Evolutionary conservation across 306 rosid species (phyloP).

Genomic region (Rosa multiflora): DNA sequence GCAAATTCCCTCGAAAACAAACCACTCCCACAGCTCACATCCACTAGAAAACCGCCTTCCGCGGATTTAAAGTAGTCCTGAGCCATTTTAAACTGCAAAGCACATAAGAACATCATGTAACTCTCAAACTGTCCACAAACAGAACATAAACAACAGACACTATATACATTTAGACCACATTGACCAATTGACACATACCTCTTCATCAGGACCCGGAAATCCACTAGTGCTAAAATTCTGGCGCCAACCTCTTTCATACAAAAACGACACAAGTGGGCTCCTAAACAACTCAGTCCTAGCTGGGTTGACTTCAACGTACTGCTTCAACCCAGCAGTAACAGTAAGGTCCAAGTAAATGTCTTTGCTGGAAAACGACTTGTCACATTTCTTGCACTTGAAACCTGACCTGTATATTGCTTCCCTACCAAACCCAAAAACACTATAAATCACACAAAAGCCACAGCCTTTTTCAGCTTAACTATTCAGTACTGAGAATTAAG

Average conservation of each 20-base stretch:
- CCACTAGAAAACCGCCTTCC: constrained; percentile 77
- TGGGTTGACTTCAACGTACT: constrained; percentile 72
- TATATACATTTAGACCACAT: not conserved
- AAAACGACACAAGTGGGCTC: constrained; percentile 94
- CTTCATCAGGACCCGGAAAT: constrained; percentile 94
- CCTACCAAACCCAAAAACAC: constrained; percentile 32
- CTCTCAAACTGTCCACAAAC: not conserved
- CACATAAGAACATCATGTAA: constrained; percentile 9
- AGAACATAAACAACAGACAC: not conserved
- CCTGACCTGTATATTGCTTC: constrained; percentile 88
- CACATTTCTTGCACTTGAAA: constrained; percentile 78
- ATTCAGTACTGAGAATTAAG: not conserved
- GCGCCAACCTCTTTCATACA: constrained; percentile 99
- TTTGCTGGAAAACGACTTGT: constrained; percentile 79
- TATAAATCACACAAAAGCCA: not conserved
- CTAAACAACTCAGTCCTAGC: constrained; percentile 73
- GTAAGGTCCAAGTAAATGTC: constrained; percentile 78
- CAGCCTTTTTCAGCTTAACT: not conserved
- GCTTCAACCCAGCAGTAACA: constrained; percentile 66
- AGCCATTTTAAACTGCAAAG: constrained; percentile 80
- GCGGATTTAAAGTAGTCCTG: constrained; percentile 74
- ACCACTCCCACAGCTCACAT: constrained; percentile 94
- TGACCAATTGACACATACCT: constrained; percentile 41
- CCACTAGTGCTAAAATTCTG: constrained; percentile 84
- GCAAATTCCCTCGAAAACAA: constrained; percentile 86